Evolutionary conservation across 257 asterid genomes (phyloP), one percentile per base, ranked within the genome.

Genomic region (Ilex asprella): DNA sequence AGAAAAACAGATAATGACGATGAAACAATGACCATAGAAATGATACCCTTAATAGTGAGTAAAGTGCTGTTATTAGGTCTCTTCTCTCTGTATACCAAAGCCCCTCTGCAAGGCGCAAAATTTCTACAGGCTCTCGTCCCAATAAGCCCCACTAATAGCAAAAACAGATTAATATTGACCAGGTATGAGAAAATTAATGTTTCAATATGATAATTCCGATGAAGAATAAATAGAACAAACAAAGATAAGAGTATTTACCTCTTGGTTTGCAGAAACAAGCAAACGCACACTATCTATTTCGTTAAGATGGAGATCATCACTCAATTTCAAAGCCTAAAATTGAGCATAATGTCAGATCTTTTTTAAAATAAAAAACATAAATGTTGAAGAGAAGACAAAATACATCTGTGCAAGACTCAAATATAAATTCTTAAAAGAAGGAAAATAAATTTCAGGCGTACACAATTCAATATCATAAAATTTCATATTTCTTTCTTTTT

Each of bases 31-130:
- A 21, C 64, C 31, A 78, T 61, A 5, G 67, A 71, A 69, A 68
- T 53, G 31, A 66, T 92, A 92, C 99, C 96, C 94, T 80, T 55
- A 87, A 67, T 65, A 92, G 76, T 58, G 76, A 82, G 84, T 77
- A 87, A 75, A 92, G 63, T 68, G 96, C 88, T n/a, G 95, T 85
- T 21, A 93, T 79, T 56, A 93, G 76, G 73, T 89, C 96, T 78
- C 95, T 75, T 75, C 99, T 86, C 81, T 89, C 95, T 5, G 95
- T 82, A 79, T 87, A 93, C 99, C 99, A 93, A 66, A 85, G 88
- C 53, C 99, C 97, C 5, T 85, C 94, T 63, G 86, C 88, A 64
- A 93, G 94, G 70, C 97, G 97, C 71, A 78, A 76, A 71, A 93
- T 84, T 69, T 93, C 96, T 59, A 78, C 66, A 50, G 96, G 84